phyloP scores from a whole-genome alignment of 2,329 filamentous ascomycete species.

The Tolypocladium pustulatum region DNA sequence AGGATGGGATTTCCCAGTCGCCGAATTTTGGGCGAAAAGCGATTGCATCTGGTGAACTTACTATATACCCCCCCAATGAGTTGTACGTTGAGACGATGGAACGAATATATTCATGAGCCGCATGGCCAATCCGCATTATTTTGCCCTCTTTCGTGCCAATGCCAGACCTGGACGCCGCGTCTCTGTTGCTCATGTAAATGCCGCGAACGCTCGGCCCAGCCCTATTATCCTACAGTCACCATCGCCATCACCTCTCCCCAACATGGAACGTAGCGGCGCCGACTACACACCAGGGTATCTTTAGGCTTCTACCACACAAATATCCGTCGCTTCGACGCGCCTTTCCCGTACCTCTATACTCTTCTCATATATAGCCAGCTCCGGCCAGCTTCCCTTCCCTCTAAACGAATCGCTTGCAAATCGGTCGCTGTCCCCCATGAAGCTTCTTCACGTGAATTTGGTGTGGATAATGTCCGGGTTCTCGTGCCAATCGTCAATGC shows the following conservation, averaged over 20 bases:
- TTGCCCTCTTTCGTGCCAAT: background rate
- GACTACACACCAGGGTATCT: slow-evolving; percentile 2
- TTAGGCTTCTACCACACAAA: background rate
- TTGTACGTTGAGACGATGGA: background rate
- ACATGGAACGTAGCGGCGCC: background rate
- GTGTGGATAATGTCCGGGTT: slow-evolving; percentile 98
- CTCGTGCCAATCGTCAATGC: slow-evolving; percentile 99
- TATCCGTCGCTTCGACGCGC: background rate
- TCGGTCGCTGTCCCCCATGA: background rate
- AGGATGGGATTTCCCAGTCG: slow-evolving; percentile 8
- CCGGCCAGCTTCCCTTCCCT: background rate
- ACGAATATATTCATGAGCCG: slow-evolving; percentile 2
- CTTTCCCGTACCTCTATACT: background rate
- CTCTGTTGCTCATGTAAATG: background rate
- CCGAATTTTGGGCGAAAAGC: slow-evolving; percentile 8
- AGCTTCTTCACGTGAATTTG: slow-evolving; percentile 70
- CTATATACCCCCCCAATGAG: slow-evolving; percentile 27
- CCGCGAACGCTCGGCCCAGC: too few relatives aligned
- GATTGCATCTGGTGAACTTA: slow-evolving; percentile 36
- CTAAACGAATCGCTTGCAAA: background rate
- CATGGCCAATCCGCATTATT: background rate
- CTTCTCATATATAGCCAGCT: background rate
- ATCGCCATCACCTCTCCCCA: background rate
- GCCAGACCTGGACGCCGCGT: background rate
- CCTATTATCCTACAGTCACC: background rate